Evolutionary conservation across 768 basidiomycete species (phyloP), one percentile per base, ranked within the genome.

Genomic region (Imleria badia): DNA sequence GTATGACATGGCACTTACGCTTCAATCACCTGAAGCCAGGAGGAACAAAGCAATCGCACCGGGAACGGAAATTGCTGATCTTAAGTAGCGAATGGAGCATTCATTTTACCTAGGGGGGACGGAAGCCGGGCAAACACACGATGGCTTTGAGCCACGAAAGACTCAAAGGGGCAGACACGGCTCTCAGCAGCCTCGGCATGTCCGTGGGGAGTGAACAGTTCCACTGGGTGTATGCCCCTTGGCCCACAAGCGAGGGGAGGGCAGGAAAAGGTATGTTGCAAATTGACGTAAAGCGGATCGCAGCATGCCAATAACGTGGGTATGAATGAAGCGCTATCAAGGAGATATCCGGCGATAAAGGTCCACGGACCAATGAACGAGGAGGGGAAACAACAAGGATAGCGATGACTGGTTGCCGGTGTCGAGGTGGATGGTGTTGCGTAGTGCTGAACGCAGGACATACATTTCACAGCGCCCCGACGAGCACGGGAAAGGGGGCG

Each of bases 231-330:
- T 57, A 34, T 41, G 54, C 59, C 67, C 60, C 60, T 62, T 62
- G 58, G 58, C 62, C 65, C 66, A 63, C 60, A 69, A 67, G 65
- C 66, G 67, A 68, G 53, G 44, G 45, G 53, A 57, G 59, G 65
- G 67, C 67, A 68, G 67, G 67, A 49, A 63, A 55, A 44, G 60
- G 67, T 61, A 63, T 69, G 67, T 63, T 56, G 45, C 6, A 26
- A n/a, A 46, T 59, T 68, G 67, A 68, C 67, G 67, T 68, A 65
- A 68, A 52, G 49, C 56, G 60, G 55, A 66, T 60, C 55, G 58
- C 56, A 55, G 48, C 43, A 45, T 55, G 62, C 40, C 54, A 2
- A 55, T 56, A 62, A 59, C 62, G 58, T 62, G 65, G 59, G 14
- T 5, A 19, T 3, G 6, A 41, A 47, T 42, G 54, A 40, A 51